phyloP scores from a whole-genome alignment of 1,284 basidiomycete genomes.

The Apiotrichum porosum region DNA sequence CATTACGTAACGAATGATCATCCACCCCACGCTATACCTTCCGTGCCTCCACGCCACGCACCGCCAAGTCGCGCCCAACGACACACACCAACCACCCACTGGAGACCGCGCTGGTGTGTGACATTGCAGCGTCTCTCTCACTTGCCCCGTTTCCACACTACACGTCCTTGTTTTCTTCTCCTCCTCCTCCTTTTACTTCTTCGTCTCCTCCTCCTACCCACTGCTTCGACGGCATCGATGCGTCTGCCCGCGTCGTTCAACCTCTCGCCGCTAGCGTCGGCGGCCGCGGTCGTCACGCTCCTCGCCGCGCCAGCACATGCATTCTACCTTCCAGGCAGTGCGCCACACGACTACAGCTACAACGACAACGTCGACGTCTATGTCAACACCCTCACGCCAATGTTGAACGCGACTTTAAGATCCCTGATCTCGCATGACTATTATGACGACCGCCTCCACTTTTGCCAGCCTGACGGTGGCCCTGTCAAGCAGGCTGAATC shows the following conservation, averaged over 20 bases:
- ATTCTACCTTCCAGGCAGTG: slow-evolving; percentile 68
- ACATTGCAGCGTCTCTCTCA: too few species aligned
- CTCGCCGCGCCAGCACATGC: slow-evolving; percentile 46
- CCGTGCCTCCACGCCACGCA: too few species aligned
- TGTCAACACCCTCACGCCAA: slow-evolving; percentile 79
- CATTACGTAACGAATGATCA: too few species aligned
- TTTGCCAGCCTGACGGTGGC: slow-evolving; percentile 75
- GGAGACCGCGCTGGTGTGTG: too few species aligned
- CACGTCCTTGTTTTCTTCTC: neutral
- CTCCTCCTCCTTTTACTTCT: neutral
- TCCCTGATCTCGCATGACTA: slow-evolving; percentile 41
- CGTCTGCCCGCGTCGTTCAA: neutral
- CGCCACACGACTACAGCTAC: slow-evolving; percentile 67
- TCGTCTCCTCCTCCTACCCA: neutral
- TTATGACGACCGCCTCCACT: slow-evolving; percentile 60
- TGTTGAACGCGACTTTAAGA: slow-evolving; percentile 73
- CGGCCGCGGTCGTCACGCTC: slow-evolving; percentile 13
- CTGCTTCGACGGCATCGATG: neutral
- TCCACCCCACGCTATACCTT: too few species aligned
- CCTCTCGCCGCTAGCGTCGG: slow-evolving; percentile 3
- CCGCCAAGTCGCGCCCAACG: too few species aligned
- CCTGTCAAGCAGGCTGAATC: slow-evolving; percentile 77
- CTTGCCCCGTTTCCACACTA: too few species aligned
- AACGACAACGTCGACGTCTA: slow-evolving; percentile 69
- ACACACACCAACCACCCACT: too few species aligned